Evolutionary conservation across 495 filamentous ascomycete species (phyloP).

Genomic region (Hyaloscypha bicolor): DNA sequence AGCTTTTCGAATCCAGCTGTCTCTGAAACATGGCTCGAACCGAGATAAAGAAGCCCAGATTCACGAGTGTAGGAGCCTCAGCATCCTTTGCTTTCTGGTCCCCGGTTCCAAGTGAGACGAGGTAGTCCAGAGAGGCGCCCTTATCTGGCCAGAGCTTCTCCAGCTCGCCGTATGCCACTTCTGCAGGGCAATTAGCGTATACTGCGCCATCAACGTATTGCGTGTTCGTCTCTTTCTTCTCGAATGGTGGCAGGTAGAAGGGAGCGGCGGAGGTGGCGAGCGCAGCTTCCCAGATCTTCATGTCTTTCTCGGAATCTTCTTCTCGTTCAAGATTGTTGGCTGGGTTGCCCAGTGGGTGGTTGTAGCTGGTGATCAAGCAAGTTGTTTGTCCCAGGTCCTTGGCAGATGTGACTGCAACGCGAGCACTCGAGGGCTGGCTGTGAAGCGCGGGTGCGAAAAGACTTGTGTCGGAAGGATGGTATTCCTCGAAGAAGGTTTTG

Average conservation of each 20-base stretch:
- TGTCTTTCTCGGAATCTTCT: slow-evolving; percentile 13
- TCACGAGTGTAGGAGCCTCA: slow-evolving; percentile 11
- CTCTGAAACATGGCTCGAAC: slow-evolving; percentile 16
- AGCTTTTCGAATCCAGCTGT: slow-evolving; percentile 12
- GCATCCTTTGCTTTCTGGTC: slow-evolving; percentile 9
- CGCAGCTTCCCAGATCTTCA: slow-evolving; percentile 51
- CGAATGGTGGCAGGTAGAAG: slow-evolving; percentile 48
- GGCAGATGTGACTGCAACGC: slow-evolving; percentile 20
- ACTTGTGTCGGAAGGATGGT: slow-evolving; percentile 11
- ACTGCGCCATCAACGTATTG: slow-evolving; percentile 18
- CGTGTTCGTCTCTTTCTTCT: slow-evolving; percentile 13
- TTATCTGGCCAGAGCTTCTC: slow-evolving; percentile 17
- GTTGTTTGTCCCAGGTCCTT: slow-evolving; percentile 14
- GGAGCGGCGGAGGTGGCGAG: slow-evolving; percentile 56
- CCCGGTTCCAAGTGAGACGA: slow-evolving; percentile 15
- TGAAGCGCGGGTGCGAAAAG: slow-evolving; percentile 12
- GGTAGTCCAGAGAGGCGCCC: slow-evolving; percentile 6
- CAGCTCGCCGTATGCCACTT: slow-evolving; percentile 11
- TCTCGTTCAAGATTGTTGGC: slow-evolving; percentile 16
- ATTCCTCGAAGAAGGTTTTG: neutral
- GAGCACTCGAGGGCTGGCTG: slow-evolving; percentile 9
- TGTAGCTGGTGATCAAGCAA: slow-evolving; percentile 19
- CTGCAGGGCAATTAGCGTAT: slow-evolving; percentile 14
- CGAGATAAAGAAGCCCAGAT: slow-evolving; percentile 14
- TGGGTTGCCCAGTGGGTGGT: slow-evolving; percentile 7